Base-by-base conservation (phyloP, 1,139 yeast species). In the Magnusiomyces fungicola region DNA sequence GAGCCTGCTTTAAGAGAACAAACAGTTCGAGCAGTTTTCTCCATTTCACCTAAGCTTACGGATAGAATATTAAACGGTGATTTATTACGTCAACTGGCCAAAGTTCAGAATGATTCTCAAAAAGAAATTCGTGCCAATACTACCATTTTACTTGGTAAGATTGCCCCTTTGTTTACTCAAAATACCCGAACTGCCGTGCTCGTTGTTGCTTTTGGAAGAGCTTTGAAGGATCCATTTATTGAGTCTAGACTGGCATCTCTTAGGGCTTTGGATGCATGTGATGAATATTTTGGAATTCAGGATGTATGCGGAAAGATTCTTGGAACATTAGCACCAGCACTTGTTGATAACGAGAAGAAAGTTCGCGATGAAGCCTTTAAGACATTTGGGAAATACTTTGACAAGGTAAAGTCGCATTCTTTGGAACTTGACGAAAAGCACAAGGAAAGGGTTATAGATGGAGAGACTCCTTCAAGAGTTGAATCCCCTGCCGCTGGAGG, bases 51-150 rank as follows among this genome's bases (percentile, higher is more conserved):
- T 27, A 81, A 81, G 58, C 73, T 92, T 3, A 58, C 87, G 0
- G 88, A 82, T 37, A 78, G 96, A 49, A 95, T 87, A 62, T 73
- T 90, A 46, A 92, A 92, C 61, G 90, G 89, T 59, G 97, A 92
- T 51, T 69, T 92, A 37, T 70, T 92, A 48, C 76, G 95, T 57
- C 76, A 80, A 46, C 69, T 92, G 52, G 97, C 97, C 1, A 87
- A 85, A 61, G 79, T 95, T 1, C 97, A 90, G 64, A 82, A 78
- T 64, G 98, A 92, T 62, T 79, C 81, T 1, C 83, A 82, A 51
- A 83, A 94, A 1, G 86, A 87, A 23, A 86, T 92, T 19, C 71
- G 98, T 57, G 88, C 92, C 5, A 86, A 88, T 66, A 90, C 97
- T 0, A 77, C 94, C 22, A 75, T 87, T 24, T 75, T 88, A 41